These are phyloP conservation scores for Puccinellia tenuiflora DNA, from an alignment of 176 grass and related monocot species.

Conservation along the genomic window DNA sequence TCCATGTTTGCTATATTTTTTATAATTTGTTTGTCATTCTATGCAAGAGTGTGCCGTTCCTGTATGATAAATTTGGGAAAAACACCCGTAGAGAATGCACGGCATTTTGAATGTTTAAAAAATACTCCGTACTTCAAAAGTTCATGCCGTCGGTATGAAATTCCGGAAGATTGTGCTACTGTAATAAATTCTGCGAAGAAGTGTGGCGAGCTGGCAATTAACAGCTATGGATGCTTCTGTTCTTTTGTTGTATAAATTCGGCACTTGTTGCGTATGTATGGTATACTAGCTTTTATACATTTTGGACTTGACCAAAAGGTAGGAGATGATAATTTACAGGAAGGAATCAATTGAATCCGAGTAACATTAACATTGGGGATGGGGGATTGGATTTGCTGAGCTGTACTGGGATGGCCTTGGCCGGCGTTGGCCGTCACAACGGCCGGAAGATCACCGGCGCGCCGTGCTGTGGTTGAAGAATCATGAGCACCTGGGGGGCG, in stretches of 20 bases:
- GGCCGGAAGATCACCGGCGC: slow-evolving; percentile 83
- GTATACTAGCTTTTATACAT: slow-evolving; percentile 35
- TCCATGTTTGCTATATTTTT: not conserved
- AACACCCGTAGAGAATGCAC: not conserved
- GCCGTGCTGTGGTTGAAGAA: slow-evolving; percentile 76
- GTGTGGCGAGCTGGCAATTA: not conserved
- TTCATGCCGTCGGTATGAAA: not conserved
- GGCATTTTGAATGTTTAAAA: not conserved
- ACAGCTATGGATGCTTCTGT: not conserved
- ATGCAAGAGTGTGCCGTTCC: not conserved
- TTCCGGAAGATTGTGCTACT: not conserved
- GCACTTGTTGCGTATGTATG: slow-evolving; percentile 27
- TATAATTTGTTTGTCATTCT: not conserved
- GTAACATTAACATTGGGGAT: not conserved
- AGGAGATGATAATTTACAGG: slow-evolving; percentile 37
- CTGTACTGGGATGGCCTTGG: not conserved
- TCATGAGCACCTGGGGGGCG: slow-evolving; percentile 82
- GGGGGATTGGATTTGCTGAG: not conserved
- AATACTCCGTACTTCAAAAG: too few species aligned
- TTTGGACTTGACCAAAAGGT: slow-evolving; percentile 28
- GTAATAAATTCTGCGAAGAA: not conserved
- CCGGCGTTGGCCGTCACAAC: not conserved
- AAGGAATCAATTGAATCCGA: slow-evolving; percentile 48
- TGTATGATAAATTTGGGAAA: not conserved
- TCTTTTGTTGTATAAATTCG: slow-evolving; percentile 1